Evolutionary conservation across 164 flowering plant genomes (phyloP).

Genomic region (Aristolochia fimbriata): DNA sequence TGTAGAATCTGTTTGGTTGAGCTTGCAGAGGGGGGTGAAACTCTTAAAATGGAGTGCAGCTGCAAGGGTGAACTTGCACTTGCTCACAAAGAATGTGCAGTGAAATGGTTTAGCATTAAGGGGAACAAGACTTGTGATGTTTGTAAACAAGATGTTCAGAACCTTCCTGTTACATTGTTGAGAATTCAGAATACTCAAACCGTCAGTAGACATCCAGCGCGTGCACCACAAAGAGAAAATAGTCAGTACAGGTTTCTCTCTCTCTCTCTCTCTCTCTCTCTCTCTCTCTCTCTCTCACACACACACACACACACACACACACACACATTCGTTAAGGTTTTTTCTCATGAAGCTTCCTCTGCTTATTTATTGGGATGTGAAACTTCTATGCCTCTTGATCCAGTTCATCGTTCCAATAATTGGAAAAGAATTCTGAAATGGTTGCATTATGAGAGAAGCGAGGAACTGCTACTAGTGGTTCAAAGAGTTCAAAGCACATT

Average conservation of each 20-base stretch:
- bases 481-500: no score
- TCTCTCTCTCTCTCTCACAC: no score
- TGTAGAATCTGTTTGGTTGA: constrained; percentile 81
- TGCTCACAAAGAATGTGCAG: constrained; percentile 76
- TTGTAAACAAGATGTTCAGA: constrained; percentile 64
- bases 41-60: constrained; percentile 76
- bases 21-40: constrained; percentile 67
- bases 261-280: no score
- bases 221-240: constrained; percentile 29
- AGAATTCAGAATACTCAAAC: constrained; percentile 41
- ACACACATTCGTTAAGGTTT: no score
- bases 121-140: constrained; percentile 79
- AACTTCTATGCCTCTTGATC: no score
- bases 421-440: no score
- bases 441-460: no score
- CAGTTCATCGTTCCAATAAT: no score
- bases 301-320: no score
- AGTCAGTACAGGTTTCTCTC: constrained; percentile 43
- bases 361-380: no score
- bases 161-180: constrained; percentile 66
- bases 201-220: constrained; percentile 26
- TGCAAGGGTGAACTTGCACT: constrained; percentile 91
- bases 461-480: no score
- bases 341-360: no score
- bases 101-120: constrained; percentile 87